Evolutionary conservation across 2,329 filamentous ascomycete species (phyloP), one percentile per base, ranked within the genome.

Genomic region (Colletotrichum higginsianum): DNA sequence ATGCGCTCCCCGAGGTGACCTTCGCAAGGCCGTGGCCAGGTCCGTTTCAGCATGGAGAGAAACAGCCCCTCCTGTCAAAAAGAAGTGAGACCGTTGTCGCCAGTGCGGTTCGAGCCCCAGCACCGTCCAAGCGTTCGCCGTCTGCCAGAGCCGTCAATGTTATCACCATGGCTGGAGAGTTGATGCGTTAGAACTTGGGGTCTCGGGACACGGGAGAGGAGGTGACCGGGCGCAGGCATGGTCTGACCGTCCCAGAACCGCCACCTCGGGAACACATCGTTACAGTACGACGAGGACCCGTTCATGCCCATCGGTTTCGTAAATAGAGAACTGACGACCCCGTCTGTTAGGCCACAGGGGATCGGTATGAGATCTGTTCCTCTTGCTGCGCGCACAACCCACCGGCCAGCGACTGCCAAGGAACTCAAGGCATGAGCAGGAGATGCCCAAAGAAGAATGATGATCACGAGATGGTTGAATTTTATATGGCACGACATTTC

Each of bases 91-190:
- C 68, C 50, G 21, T 52, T 57, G 57, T 23, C 57, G 26, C 52
- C 38, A 15, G 21, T 66, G 61, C 26, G 8, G 53, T 42, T 60
- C 40, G 44, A 62, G 57, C 52, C 68, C 15, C 40, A 60, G 65
- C 69, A 72, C 53, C 55, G 60, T 64, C 69, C 47, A 72, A 61
- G 65, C 65, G 65, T 64, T 72, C 65, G 26, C 47, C 23, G 15
- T 23, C 46, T n/a, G 18, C 5, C 46, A 40, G 13, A 8, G n/a
- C 18, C 47, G 4, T 23, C 21, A 58, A 30, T 30, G 26, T 30
- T 8, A 38, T 38, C 11, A 12, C 21, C 15, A 38, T 49, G n/a
- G 47, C 18, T 4, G 26, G 15, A 21, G n/a, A 38, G 12, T 4
- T 3, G 15, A n/a, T 18, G 38, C 18, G 55, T 8, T 30, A 8